Evolutionary conservation across 192 early-diverging fungal genomes (phyloP).

Genomic region (Coemansia sp.): DNA sequence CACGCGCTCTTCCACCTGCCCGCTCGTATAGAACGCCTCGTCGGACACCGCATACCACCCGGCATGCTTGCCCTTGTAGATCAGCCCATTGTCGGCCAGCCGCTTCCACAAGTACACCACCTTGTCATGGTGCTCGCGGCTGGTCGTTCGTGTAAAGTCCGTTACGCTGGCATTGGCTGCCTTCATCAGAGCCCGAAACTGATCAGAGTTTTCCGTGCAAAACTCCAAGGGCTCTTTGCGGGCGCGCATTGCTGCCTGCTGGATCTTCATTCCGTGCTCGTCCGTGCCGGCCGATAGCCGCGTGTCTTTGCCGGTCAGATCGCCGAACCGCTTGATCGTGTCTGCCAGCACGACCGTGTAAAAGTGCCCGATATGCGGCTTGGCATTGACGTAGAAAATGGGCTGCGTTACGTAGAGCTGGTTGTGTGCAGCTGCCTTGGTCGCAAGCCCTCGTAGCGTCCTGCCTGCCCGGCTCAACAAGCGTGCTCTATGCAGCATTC

Average conservation of each 20-base stretch:
- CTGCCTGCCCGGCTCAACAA: background rate
- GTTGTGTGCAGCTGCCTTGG: background rate
- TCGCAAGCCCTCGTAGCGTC: too few species aligned
- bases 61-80: constrained; percentile 87
- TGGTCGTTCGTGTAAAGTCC: constrained; percentile 87
- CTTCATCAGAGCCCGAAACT: constrained; percentile 59
- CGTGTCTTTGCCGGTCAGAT: constrained; percentile 61
- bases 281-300: constrained; percentile 75
- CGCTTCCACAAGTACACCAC: constrained; percentile 74
- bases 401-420: constrained; percentile 74
- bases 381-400: constrained; percentile 71
- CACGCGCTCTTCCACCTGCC: constrained; percentile 66
- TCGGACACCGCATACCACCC: constrained; percentile 98
- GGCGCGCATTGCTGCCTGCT: constrained; percentile 75
- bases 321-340: constrained; percentile 70
- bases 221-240: constrained; percentile 64
- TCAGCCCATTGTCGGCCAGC: constrained; percentile 67
- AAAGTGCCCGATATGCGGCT: constrained; percentile 93
- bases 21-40: constrained; percentile 81
- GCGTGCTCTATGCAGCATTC: background rate
- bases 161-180: constrained; percentile 71
- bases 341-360: constrained; percentile 87
- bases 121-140: constrained; percentile 64
- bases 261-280: constrained; percentile 97
- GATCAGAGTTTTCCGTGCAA: constrained; percentile 70